Percentiles rank a stretch among this genome's conserved stretches.
Evolutionary conservation across 768 basidiomycete species (phyloP).

Genomic region (Sistotremastrum suecicum): DNA sequence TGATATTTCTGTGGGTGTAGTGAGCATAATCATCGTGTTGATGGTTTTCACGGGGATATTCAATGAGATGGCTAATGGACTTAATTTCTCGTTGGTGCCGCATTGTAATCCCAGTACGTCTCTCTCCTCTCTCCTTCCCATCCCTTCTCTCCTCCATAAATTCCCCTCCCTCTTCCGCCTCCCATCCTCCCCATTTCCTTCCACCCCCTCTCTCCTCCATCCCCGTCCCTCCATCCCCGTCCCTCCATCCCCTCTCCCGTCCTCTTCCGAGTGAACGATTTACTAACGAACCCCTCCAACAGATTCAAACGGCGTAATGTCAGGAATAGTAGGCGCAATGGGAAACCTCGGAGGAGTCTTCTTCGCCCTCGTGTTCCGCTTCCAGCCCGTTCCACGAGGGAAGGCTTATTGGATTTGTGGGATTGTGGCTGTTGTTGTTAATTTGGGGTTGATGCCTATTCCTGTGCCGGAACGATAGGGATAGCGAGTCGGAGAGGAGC

Average conservation of each 20-base stretch:
- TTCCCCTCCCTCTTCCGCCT: too few relatives aligned
- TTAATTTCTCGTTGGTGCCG: conserved; percentile 36
- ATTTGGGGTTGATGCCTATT: conserved; percentile 8
- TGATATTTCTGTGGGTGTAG: too few relatives aligned
- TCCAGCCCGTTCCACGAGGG: conserved; percentile 24
- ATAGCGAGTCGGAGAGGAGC: too few relatives aligned
- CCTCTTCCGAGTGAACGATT: too few relatives aligned
- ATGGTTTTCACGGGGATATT: conserved; percentile 23
- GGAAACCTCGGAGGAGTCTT: conserved; percentile 33
- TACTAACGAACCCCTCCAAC: too few relatives aligned
- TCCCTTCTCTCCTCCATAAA: too few relatives aligned
- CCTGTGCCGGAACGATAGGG: conserved; percentile 7
- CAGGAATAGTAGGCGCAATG: conserved; percentile 24
- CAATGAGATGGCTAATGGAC: conserved; percentile 33
- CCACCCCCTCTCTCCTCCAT: too few relatives aligned
- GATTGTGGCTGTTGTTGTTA: conserved; percentile 21
- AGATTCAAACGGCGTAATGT: too few relatives aligned
- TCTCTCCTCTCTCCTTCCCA: neutral
- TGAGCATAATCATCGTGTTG: conserved; percentile 23
- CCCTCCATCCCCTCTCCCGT: too few relatives aligned
- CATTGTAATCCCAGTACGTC: conserved; percentile 31
- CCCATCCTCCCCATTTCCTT: too few relatives aligned
- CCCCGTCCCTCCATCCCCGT: too few relatives aligned
- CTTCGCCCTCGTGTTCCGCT: conserved; percentile 35
- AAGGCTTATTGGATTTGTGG: conserved; percentile 36